Base-by-base conservation (phyloP, 495 filamentous ascomycete species). In the Saxophila tyrrhenica region DNA sequence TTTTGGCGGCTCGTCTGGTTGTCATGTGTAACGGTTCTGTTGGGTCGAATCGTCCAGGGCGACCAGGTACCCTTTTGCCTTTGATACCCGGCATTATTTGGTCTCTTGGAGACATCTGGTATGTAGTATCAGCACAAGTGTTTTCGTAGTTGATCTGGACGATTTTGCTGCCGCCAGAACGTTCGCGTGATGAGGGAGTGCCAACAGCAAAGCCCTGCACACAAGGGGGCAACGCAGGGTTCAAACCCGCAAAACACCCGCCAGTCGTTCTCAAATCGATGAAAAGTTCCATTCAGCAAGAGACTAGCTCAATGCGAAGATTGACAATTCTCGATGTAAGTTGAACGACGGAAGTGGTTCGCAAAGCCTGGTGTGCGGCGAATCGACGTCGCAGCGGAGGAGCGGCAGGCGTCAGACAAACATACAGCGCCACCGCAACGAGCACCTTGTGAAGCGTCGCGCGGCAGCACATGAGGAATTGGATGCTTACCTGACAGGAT, bases 1-100 rank as follows among this genome's bases (percentile, higher is more conserved):
- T 21, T 46, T 49, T 54, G 16, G 46, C 51, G 25, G 39, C 38
- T 17, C 55, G 48, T 11, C 59, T 49, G 19, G 59, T 62, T 15
- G 59, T 62, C 59, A 62, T 62, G 32, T 62, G 59, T n/a, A 62
- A 39, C n/a, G 59, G 59, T 32, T 41, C 39, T n/a, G 54, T 50
- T 3, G 59, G 59, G 32, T 62, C 59, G 32, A 58, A 58, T 21
- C 55, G 50, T 24, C 59, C 55, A n/a, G 50, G 50, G 7, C 38
- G 35, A 23, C 59, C 51, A 21, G 54, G 39, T 38, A 57, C 39
- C 29, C 38, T 43, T 47, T 39, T 41, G 25, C 54, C 54, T 45
- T 54, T 57, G 49, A 54, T 43, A 42, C 54, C 54, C 17, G 48
- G 35, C 25, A 23, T 57, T 50, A 44, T 46, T 20, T 46, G 19